Evolutionary conservation across 495 filamentous ascomycete genomes (phyloP), one percentile per base, ranked within the genome.

Genomic region (Aspergillus wentii): DNA sequence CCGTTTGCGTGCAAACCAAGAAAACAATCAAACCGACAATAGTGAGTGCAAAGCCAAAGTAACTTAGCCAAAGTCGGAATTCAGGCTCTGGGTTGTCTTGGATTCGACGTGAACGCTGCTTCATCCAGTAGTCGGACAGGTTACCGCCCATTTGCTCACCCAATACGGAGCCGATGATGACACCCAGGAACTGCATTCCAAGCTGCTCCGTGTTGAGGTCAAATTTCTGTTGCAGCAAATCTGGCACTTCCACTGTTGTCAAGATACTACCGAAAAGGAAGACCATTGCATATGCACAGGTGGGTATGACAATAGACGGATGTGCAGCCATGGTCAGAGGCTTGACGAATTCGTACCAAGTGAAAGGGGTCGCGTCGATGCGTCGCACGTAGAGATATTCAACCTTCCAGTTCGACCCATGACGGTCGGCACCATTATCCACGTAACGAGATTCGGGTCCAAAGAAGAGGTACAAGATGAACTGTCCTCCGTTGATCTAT

Each of bases 371-470:
- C 1, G 71, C 66, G 46, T 74, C 68, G 35, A 77, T 71, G 23
- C 65, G 66, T 13, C 53, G 46, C 43, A 78, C 51, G 10, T 41
- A 56, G 40, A 73, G 41, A 42, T 72, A 73, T 41, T 68, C 48
- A 14, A 51, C 51, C 31, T 62, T 62, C 43, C 58, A 61, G 16
- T 16, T 39, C 7, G 62, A 54, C 5, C 45, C 39, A 8, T 41
- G 16, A 14, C 45, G 43, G 3, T 54, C 38, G n/a, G 46, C 43
- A 11, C 44, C 43, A 27, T 48, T 37, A 19, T 44, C 46, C 16
- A 78, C 46, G 44, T 74, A 78, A 29, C 65, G 71, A 10, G 76
- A 74, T 48, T 80, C 76, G 0, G 73, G 69, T 19, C 71, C 68
- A n/a, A 78, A 55, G 62, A 78, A 69, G 20, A 77, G 36, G 35